Evolutionary conservation across 2,329 filamentous ascomycete genomes (phyloP), one percentile per base, ranked within the genome.

Genomic region (Endoconidiophora laricicola): DNA sequence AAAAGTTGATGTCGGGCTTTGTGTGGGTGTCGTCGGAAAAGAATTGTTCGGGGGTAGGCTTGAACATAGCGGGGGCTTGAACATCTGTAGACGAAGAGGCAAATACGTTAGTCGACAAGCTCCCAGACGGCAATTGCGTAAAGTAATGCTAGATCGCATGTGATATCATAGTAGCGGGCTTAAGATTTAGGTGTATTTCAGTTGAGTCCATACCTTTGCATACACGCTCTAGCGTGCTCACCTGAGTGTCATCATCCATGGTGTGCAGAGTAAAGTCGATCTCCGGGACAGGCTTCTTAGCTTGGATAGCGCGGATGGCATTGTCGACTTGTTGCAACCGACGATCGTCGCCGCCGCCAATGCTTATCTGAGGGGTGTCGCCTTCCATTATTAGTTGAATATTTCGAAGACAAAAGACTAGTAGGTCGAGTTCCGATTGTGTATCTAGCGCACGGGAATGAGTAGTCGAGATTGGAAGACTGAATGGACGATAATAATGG

Each of bases 221-320:
- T 55, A 98, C 91, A 65, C 91, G 79, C 69, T 98, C 91, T 64
- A 83, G 69, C 55, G 91, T 98, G 78, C 78, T 96, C 63, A 98
- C 91, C 70, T 94, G 86, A 49, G 78, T 81, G 62, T 86, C 86
- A 72, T 98, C 91, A 66, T 98, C 91, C 90, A 96, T 95, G 55
- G 84, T 91, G 67, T 98, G 91, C 62, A 98, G 79, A 51, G 86
- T 93, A 66, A 98, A 98, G 71, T 98, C 91, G 61, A 98, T 96
- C 73, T 96, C 90, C 52, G 91, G 91, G 46, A 93, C 75, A 49
- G 90, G 88, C 72, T 84, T 90, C 81, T 96, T 96, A 60, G 95
- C 79, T 65, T 81, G 80, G 61, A 98, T 87, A 54, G 91, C 91
- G 65, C 85, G 86, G 62, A 90, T 82, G 59, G 86, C 83, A 77